Evolutionary conservation across 345 rosid genomes (phyloP).

Genomic region (Brassica nigra): DNA sequence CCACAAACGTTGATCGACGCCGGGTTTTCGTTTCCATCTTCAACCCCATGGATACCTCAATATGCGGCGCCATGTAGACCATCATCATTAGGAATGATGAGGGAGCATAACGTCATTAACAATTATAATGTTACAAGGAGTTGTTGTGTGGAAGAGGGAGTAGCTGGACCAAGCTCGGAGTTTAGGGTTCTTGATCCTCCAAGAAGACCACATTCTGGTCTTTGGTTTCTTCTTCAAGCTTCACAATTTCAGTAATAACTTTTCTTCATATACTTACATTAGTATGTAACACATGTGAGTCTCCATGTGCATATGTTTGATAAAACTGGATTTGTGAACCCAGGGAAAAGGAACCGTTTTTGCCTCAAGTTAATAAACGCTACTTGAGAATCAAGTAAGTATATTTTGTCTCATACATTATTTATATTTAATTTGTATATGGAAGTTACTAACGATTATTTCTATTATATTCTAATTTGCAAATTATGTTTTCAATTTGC

Average conservation of each 20-base stretch:
- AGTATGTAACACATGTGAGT: not conserved
- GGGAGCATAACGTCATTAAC: constrained; percentile 25
- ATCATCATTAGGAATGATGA: constrained; percentile 44
- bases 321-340: constrained; percentile 51
- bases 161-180: constrained; percentile 66
- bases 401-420: not conserved
- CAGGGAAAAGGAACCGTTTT: constrained; percentile 82
- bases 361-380: constrained; percentile 93
- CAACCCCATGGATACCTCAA: constrained; percentile 50
- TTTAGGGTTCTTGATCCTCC: constrained; percentile 77
- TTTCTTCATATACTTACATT: not conserved
- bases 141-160: constrained; percentile 16
- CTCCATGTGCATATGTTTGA: not conserved
- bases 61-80: constrained; percentile 56
- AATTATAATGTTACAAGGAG: constrained; percentile 8
- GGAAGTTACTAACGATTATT: constrained; percentile 16
- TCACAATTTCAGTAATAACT: constrained; percentile 74
- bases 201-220: constrained; percentile 74
- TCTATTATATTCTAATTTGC: not conserved
- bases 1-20: constrained; percentile 31
- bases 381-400: constrained; percentile 96
- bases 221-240: constrained; percentile 93
- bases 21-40: constrained; percentile 18
- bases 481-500: constrained; percentile 21
- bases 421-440: not conserved